Percentiles rank a stretch among this genome's conserved stretches.
Conservation (phyloP, 768 basidiomycete genomes). For the Xerocomellus intermedius region DNA sequence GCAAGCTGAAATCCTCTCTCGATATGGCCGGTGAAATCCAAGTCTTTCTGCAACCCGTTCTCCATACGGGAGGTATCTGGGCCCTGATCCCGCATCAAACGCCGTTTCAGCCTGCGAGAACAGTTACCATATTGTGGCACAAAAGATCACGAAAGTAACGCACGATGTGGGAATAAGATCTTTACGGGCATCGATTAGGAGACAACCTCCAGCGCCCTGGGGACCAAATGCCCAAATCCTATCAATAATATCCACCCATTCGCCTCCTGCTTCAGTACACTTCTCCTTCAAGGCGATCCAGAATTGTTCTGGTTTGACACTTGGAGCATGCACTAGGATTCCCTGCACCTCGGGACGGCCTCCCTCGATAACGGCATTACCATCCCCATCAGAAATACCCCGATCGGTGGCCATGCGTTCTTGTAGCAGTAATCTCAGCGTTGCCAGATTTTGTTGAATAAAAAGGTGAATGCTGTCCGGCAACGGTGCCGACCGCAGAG, state of each 20-base stretch:
- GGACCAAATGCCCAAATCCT: conserved; percentile 92
- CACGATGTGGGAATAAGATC: conserved; percentile 51
- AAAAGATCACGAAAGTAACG: conserved; percentile 30
- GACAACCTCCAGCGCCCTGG: conserved; percentile 78
- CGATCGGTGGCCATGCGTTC: conserved; percentile 42
- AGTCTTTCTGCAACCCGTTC: conserved; percentile 34
- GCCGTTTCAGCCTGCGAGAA: conserved; percentile 48
- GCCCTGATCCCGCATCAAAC: conserved; percentile 40
- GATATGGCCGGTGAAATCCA: conserved; percentile 76
- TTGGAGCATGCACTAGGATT: conserved; percentile 60
- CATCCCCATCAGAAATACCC: conserved; percentile 14
- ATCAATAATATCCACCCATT: conserved; percentile 75
- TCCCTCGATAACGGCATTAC: conserved; percentile 28
- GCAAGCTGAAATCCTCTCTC: conserved; percentile 96
- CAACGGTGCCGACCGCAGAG: conserved; percentile 78
- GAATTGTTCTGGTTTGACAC: conserved; percentile 71
- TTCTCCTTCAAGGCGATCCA: conserved; percentile 69
- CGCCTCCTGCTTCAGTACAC: conserved; percentile 64
- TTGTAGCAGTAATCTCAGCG: conserved; percentile 61
- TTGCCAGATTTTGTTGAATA: conserved; percentile 66
- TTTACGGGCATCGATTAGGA: conserved; percentile 75
- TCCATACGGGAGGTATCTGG: conserved; percentile 34
- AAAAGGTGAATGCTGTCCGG: conserved; percentile 73
- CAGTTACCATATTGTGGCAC: conserved; percentile 4
- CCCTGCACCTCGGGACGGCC: conserved; percentile 49